phyloP scores from a whole-genome alignment of 139 green algal species.

The Chlamydomonas sphaeroides region DNA sequence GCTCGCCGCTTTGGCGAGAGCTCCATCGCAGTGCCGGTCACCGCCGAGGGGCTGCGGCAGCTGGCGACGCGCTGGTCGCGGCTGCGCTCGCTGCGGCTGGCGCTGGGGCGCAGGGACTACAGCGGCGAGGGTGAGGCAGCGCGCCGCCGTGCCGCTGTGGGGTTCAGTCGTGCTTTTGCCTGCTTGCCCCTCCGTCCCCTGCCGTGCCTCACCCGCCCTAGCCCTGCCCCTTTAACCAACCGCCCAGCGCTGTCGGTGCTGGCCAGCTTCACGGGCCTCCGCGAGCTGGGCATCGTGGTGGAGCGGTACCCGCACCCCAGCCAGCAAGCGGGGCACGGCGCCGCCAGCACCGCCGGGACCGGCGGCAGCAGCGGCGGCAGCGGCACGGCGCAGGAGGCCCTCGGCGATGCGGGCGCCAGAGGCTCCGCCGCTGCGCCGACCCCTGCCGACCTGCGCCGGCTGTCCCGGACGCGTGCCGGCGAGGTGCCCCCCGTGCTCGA shows the following conservation, averaged over 20 bases:
- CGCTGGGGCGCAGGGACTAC: conserved; percentile 37
- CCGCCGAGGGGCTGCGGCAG: conserved; percentile 1
- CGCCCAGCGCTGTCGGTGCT: conserved; percentile 12
- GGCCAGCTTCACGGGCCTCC: conserved; percentile 28
- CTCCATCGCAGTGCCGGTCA: conserved; percentile 34
- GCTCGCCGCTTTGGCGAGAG: conserved; percentile 30
- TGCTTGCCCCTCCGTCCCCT: no score
- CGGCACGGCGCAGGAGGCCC: not conserved
- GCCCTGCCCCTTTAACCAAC: no score
- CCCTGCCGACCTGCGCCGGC: no score
- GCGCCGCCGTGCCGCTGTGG: no score
- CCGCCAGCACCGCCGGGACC: not conserved
- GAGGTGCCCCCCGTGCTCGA: conserved; percentile 22
- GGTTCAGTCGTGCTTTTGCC: no score
- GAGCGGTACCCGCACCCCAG: conserved; percentile 1
- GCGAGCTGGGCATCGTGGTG: conserved; percentile 33
- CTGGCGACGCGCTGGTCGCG: conserved; percentile 19
- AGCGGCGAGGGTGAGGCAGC: conserved; percentile 22
- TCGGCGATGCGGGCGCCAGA: no score
- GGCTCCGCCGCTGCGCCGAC: no score
- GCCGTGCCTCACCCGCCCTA: no score
- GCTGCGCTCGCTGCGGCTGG: conserved; percentile 26
- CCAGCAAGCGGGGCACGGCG: no score
- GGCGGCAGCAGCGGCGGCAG: not conserved
- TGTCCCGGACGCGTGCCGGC: no score